These are phyloP conservation scores for Yamadazyma pseudoaaseri DNA, from an alignment of 1,139 yeast species.

Conservation along the genomic window DNA sequence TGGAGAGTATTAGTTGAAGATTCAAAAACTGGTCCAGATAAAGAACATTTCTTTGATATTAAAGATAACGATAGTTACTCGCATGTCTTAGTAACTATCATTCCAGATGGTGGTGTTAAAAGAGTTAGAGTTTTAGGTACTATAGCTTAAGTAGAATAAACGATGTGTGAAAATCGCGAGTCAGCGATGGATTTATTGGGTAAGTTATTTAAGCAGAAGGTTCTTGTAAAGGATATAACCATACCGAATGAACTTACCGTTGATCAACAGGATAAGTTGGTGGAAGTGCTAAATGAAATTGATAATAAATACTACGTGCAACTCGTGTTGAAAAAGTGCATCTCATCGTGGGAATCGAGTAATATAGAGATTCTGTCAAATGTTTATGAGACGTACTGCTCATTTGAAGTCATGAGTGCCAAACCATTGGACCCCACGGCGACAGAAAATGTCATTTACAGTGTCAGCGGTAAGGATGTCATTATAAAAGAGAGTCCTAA, in stretches of 20 bases:
- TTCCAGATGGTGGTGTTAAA: slow-evolving; percentile 96
- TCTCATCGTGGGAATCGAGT: slow-evolving; percentile 31
- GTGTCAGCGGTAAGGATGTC: slow-evolving; percentile 31
- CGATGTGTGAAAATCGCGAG: too few species aligned
- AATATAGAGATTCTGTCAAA: slow-evolving; percentile 37
- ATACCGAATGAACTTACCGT: slow-evolving; percentile 1
- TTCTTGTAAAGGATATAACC: slow-evolving; percentile 10
- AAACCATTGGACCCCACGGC: slow-evolving; percentile 42
- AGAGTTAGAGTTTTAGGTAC: slow-evolving; percentile 81
- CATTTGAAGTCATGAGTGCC: slow-evolving; percentile 35
- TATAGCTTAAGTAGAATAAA: slow-evolving; percentile 17
- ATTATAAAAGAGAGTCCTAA: slow-evolving; percentile 60
- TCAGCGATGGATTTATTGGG: neutral
- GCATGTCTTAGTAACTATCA: slow-evolving; percentile 76
- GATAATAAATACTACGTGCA: slow-evolving; percentile 52
- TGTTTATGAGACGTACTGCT: slow-evolving; percentile 51
- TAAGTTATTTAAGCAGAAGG: slow-evolving; percentile 13
- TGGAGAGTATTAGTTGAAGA: slow-evolving; percentile 72
- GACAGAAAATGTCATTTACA: slow-evolving; percentile 49
- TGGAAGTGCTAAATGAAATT: slow-evolving; percentile 5
- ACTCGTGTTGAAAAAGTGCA: slow-evolving; percentile 39
- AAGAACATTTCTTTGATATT: slow-evolving; percentile 61
- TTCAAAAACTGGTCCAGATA: slow-evolving; percentile 75
- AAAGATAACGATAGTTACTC: slow-evolving; percentile 35
- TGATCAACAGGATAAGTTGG: slow-evolving; percentile 11